Evolutionary conservation across 225 moss, liverwort and hornwort genomes (phyloP), one percentile per base, ranked within the genome.

Genomic region (Anthoceros angustus): DNA sequence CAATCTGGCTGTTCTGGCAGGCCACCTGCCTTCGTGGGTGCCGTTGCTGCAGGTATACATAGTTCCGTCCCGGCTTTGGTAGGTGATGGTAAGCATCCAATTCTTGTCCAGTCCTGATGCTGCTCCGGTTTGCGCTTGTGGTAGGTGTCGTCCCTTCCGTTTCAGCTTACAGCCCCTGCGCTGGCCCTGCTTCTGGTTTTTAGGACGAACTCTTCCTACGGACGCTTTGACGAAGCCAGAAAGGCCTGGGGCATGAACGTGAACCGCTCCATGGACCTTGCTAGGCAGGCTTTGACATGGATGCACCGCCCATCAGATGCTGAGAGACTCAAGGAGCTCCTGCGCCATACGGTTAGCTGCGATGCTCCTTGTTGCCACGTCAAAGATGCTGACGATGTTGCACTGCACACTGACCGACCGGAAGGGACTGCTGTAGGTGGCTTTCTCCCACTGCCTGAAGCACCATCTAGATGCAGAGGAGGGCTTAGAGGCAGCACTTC

Each of bases 151-250:
- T 78, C 88, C 46, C 73, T 86, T 63, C 85, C 92, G 16, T 85
- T 84, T 72, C 78, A 86, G 71, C 82, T 92, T 65, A 88, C 86
- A 45, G 86, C 88, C 62, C 88, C 88, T 39, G 88, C 86, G 11
- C 81, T 92, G 60, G 88, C 85, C 63, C 73, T 88, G 38, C 86
- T 92, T 62, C 83, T 92, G 42, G 88, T 92, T 21, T 92, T 92
- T 70, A 83, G 92, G 9, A 92, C 92, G 4, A 83, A 88, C 71
- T 84, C 92, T 49, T 92, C 88, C 2, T 92, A 92, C 72, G 83
- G 86, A 64, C 84, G 86, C 50, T 88, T 80, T 65, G 81, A 84
- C 64, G 88, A 92, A 72, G 88, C 78, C 25, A 88, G 86, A 25
- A 88, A 92, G 68, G 86, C 86, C 25, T 92, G 88, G 86, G 86